Conservation (phyloP, 2,329 filamentous ascomycete genomes). For the Lasiodiplodia hormozganensis region DNA sequence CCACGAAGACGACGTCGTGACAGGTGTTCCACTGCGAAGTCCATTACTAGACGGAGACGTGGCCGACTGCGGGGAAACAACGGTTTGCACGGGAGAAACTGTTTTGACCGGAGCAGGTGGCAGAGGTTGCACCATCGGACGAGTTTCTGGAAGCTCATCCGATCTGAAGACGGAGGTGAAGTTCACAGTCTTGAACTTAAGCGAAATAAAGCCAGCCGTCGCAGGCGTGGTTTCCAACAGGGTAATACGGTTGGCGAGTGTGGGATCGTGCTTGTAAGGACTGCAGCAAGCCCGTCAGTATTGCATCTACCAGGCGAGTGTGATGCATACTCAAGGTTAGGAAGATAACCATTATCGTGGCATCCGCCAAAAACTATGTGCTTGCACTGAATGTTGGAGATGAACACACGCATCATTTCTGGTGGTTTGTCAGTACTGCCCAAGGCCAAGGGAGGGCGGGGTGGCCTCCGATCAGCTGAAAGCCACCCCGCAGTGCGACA, state of each 20-base stretch:
- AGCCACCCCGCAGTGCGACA: conserved; percentile 2
- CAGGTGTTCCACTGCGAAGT: conserved; percentile 33
- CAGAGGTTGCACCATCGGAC: conserved; percentile 28
- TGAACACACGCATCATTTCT: conserved; percentile 56
- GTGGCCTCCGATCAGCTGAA: background rate
- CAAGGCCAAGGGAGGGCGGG: background rate
- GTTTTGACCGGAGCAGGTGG: conserved; percentile 32
- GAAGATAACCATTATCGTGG: conserved; percentile 55
- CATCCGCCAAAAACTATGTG: conserved; percentile 57
- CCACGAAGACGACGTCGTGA: conserved; percentile 38
- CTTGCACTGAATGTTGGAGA: conserved; percentile 54
- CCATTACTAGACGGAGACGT: conserved; percentile 32
- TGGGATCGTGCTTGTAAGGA: conserved; percentile 51
- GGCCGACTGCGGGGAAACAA: conserved; percentile 28
- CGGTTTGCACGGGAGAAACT: conserved; percentile 20
- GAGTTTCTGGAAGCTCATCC: conserved; percentile 47
- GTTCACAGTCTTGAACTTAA: conserved; percentile 49
- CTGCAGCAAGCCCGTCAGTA: background rate
- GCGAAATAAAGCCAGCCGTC: conserved; percentile 48
- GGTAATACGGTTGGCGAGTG: conserved; percentile 49
- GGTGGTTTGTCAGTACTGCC: conserved; percentile 17
- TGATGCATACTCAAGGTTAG: conserved; percentile 46
- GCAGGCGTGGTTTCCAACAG: conserved; percentile 54
- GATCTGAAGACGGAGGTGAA: conserved; percentile 52
- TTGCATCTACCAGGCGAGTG: background rate